Base-by-base conservation (phyloP, 805 yeast genomes). In the Danielia oregonensis region DNA sequence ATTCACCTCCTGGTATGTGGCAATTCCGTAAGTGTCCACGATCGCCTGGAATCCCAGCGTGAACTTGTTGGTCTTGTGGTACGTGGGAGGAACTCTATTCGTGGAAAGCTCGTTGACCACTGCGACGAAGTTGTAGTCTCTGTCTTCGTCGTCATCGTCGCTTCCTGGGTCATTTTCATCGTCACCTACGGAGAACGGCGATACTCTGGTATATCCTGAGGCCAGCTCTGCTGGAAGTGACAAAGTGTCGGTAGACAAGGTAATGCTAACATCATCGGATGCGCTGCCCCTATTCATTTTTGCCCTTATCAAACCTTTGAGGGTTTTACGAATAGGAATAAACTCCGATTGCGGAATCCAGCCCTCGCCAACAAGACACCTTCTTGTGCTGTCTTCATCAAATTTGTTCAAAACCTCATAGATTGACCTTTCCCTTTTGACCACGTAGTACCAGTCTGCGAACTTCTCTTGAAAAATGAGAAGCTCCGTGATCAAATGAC, bases 11-110 rank as follows among this genome's bases (percentile, higher is more conserved):
- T 77, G 78, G 51, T 82, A 82, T 15, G 85, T 78, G 8, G 87
- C 86, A 36, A 80, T 72, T 49, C 88, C 88, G 48, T 82, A 82
- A n/a, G 86, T 83, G 55, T 82, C 88, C 48, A 78, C 75, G 44
- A 82, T 82, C 45, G 69, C 66, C 57, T 82, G 89, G 63, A 76
- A 82, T 1, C 82, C 86, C 7, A 56, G 65, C 3, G 88, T 82
- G 47, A 82, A 77, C 54, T 80, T 81, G 58, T 81, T 82, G 8
- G 81, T 73, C 41, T 74, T 75, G 52, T 81, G 86, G 62, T 62
- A 82, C 2, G 88, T 82, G 29, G 85, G 87, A 10, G 87, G 88
- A 4, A 76, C 74, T 52, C 76, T 74, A 37, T 76, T 77, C 0
- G 91, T 84, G 31, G 72, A 63, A 35, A 85, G 57, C 15, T 78